phyloP scores from a whole-genome alignment of 129 eudicot genomes.

The Centaurea solstitialis region DNA sequence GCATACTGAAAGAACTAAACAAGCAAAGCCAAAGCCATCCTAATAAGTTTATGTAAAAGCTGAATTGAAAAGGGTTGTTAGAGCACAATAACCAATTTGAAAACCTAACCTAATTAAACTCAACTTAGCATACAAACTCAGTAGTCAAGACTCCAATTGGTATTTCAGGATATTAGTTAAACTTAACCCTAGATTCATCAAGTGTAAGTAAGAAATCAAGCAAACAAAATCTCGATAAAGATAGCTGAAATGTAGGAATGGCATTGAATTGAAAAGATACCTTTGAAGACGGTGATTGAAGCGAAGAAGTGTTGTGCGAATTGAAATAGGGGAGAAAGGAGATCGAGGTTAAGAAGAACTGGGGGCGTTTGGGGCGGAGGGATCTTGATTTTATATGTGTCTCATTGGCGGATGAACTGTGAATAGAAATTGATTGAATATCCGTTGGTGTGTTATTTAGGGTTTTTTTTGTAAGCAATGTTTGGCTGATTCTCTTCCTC shows the following conservation, averaged over 20 bases:
- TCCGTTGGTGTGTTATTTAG: neutral
- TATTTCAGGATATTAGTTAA: neutral
- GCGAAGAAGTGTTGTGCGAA: neutral
- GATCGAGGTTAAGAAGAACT: slow-evolving; percentile 17
- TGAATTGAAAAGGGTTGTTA: neutral
- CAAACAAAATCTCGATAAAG: neutral
- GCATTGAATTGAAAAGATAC: neutral
- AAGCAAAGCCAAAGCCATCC: neutral
- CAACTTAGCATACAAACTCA: neutral
- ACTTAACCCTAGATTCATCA: slow-evolving; percentile 17
- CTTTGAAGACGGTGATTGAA: slow-evolving; percentile 17
- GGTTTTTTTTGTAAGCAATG: neutral
- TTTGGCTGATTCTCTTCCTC: too few relatives aligned
- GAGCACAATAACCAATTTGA: slow-evolving; percentile 6
- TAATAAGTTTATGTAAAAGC: neutral
- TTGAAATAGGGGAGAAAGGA: slow-evolving; percentile 15
- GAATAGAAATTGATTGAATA: neutral
- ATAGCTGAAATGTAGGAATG: slow-evolving; percentile 1
- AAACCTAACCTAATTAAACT: slow-evolving; percentile 3
- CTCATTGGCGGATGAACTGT: neutral
- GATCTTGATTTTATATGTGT: neutral
- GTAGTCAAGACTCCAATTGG: neutral
- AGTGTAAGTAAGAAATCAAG: neutral
- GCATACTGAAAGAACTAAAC: neutral
- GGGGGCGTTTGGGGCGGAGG: slow-evolving; percentile 1